Base-by-base conservation (phyloP, 2,329 filamentous ascomycete species). In the Cladosporium sphaerospermum region DNA sequence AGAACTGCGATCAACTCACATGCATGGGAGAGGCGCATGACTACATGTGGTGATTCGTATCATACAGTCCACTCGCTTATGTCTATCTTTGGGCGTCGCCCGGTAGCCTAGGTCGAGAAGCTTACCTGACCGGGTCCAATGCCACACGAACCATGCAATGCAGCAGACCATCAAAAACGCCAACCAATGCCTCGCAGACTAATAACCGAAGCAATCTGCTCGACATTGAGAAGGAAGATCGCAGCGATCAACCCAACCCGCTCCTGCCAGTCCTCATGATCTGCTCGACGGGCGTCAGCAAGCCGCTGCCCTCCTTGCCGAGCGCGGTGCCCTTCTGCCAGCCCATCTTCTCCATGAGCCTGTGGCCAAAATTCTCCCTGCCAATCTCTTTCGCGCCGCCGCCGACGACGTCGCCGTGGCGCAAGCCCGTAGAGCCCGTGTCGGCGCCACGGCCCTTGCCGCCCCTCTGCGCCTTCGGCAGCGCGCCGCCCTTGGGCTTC, bases 331-430 rank as follows among this genome's bases (percentile, higher is more conserved):
- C 93, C 49, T 79, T 85, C 56, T 81, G 87, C 91, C 93, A 99
- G 3, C 93, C 93, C 93, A 97, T 97, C 72, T 93, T 97, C 73
- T 95, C 89, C 58, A 99, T 73, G 83, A 99, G 88, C 3, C 83
- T 82, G 47, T 89, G 81, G 9, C 93, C 93, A 60, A 83, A 89
- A 67, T 96, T 97, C 50, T 86, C 87, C 4, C 77, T 75, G 1
- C 88, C 88, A 32, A 99, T 78, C 67, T 96, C 91, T 9, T 90
- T 88, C 1, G 92, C 91, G 45, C 83, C 82, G 1, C 81, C 89
- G 45, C 92, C 93, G 2, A 97, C 90, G 28, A 95, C 75, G 59
- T 97, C 91, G 14, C 93, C 93, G 63, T 97, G 88, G 56, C 80
- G 81, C 60, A 93, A 89, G 10, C 79, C 78, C 9, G 75, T 78